Evolutionary conservation across 1,284 basidiomycete species (phyloP), one percentile per base, ranked within the genome.

Genomic region (Heliocybe sulcata): DNA sequence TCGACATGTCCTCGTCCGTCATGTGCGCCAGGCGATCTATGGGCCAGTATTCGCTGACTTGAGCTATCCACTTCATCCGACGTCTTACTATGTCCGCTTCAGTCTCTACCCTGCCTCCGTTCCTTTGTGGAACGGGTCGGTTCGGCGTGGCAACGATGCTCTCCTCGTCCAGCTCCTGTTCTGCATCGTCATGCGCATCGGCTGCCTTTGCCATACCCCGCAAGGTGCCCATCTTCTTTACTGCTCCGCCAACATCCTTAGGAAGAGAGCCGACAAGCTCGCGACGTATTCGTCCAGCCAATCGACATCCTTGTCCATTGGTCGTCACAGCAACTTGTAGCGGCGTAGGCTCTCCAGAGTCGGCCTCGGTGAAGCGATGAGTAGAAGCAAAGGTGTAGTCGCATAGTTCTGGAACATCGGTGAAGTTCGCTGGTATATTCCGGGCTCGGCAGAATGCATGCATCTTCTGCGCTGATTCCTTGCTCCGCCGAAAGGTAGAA

Each of bases 41-140:
- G 0, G 92, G 87, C 90, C 93, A 98, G 67, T 97, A 97, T 68
- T 98, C 93, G 76, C 90, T 93, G 64, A 94, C 81, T 68, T 94
- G 92, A 1, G 91, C 85, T 1, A 94, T 87, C 92, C 92, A 95
- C 69, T 86, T 83, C 81, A 94, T 88, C 23, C 88, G 75, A 48
- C 91, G 73, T 54, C 74, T 75, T 49, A 79, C 72, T 26, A 69
- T 67, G 58, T 92, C 87, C 1, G 66, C 57, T 2, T 65, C 67
- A 1, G 72, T 79, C 66, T 89, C 86, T 4, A 64, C 63, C 1
- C 56, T 59, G 51, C 59, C 50, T 12, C 47, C n/a, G 9, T 19
- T 66, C 6, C 83, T 76, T 58, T 87, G 80, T 0, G 85, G 79
- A 0, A 96, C 92, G 0, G 94, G 94, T 31, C 76, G 71, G 64